phyloP scores from a whole-genome alignment of 164 flowering plant species.

The Umbilicus rupestris region DNA sequence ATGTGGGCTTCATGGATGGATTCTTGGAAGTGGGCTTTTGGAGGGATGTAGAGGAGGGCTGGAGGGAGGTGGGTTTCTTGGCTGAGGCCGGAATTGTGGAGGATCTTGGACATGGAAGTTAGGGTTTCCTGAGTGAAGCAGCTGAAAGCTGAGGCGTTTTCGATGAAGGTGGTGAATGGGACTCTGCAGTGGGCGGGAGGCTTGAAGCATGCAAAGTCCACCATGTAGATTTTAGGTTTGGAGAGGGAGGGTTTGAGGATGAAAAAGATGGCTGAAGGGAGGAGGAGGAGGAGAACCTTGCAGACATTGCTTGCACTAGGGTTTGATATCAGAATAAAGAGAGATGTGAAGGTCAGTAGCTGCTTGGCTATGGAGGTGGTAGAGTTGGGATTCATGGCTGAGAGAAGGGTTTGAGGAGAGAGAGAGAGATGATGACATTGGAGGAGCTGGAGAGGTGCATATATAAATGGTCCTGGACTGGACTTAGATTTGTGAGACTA shows the following conservation, averaged over 20 bases:
- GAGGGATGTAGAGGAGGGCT: constrained; percentile 46
- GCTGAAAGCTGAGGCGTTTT: constrained; percentile 25
- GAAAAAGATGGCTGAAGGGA: no score
- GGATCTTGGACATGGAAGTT: constrained; percentile 45
- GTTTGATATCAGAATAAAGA: no score
- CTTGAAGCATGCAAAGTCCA: constrained; percentile 55
- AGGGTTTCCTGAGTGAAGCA: constrained; percentile 31
- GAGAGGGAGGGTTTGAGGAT: constrained; percentile 13
- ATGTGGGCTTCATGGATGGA: constrained; percentile 43
- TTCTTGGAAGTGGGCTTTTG: constrained; percentile 33
- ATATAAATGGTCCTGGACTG: no score
- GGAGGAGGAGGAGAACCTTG: constrained; percentile 10
- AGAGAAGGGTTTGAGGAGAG: no score
- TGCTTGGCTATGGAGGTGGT: no score
- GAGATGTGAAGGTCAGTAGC: no score
- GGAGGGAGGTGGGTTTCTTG: constrained; percentile 61
- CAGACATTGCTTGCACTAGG: neutral
- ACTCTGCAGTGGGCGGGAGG: constrained; percentile 46
- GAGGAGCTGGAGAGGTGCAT: no score
- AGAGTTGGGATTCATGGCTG: no score
- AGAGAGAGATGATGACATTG: no score
- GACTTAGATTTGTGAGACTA: no score
- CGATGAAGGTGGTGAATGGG: constrained; percentile 41
- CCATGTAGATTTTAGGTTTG: constrained; percentile 31
- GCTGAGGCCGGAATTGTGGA: constrained; percentile 43